Conservation (phyloP, 495 filamentous ascomycete species). For the Hypoxylon perforatum region DNA sequence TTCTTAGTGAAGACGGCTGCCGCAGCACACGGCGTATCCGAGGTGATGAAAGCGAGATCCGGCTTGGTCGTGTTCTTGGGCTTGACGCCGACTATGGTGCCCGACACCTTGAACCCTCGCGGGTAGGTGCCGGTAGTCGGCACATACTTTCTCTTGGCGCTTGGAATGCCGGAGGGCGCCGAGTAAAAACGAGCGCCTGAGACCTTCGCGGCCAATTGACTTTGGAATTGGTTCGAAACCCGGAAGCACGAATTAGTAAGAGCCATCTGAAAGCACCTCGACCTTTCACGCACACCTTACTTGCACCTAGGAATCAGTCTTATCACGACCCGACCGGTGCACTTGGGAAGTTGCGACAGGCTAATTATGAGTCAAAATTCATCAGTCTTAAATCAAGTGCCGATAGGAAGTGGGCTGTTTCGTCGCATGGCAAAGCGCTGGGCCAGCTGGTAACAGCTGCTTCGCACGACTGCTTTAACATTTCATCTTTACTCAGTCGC, state of each 20-base stretch:
- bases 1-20: constrained; percentile 98
- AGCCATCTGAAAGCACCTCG: constrained; percentile 36
- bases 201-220: constrained; percentile 22
- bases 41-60: constrained; percentile 89
- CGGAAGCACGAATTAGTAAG: constrained; percentile 20
- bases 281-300: constrained; percentile 25
- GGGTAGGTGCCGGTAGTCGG: constrained; percentile 88
- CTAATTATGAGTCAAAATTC: constrained; percentile 23
- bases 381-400: neutral
- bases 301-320: constrained; percentile 22
- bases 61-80: constrained; percentile 86
- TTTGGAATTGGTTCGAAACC: constrained; percentile 22
- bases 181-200: constrained; percentile 62
- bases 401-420: neutral
- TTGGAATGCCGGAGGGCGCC: constrained; percentile 72
- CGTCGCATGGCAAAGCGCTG: neutral
- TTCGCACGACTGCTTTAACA: no score
- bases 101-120: constrained; percentile 86
- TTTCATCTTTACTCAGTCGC: no score
- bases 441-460: neutral
- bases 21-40: constrained; percentile 87
- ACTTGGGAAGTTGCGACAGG: constrained; percentile 11
- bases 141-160: constrained; percentile 85
- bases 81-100: constrained; percentile 94
- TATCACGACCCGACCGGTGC: constrained; percentile 31